A percentile compares a stretch with the other conserved stretches of the same genome.
phyloP scores from a whole-genome alignment of 2,329 filamentous ascomycete genomes.

The Ceratocystis eucalypticola region DNA sequence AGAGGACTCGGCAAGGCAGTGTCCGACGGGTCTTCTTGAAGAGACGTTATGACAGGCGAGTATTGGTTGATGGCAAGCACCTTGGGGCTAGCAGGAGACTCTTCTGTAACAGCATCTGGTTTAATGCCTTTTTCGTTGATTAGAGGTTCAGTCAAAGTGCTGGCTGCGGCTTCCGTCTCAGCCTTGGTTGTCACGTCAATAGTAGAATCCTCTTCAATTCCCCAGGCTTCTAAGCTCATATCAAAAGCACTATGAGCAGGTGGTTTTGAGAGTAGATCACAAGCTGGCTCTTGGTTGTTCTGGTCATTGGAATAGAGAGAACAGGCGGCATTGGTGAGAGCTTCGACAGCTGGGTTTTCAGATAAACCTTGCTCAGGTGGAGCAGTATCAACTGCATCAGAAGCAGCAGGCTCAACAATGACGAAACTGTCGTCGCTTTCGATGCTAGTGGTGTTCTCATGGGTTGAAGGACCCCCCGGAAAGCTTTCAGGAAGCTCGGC shows the following conservation, averaged over 20 bases:
- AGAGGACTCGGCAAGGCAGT: conserved; percentile 1
- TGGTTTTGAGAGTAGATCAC: background rate
- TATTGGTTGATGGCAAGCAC: background rate
- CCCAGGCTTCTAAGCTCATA: conserved; percentile 16
- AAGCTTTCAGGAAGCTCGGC: background rate
- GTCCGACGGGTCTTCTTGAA: background rate
- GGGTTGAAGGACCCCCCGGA: background rate
- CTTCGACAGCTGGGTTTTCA: background rate
- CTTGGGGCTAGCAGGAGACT: background rate
- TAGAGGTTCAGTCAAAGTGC: background rate
- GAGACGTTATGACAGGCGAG: background rate
- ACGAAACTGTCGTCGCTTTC: conserved; percentile 11
- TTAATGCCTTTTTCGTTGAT: background rate
- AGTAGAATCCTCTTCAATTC: conserved; percentile 14
- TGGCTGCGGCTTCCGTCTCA: background rate
- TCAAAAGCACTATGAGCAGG: conserved; percentile 5
- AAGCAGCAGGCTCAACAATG: background rate
- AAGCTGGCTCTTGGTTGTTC: background rate
- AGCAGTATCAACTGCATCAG: background rate
- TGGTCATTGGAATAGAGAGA: background rate
- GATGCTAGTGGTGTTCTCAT: background rate
- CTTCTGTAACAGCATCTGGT: background rate
- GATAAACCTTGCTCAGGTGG: background rate
- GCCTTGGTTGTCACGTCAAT: conserved; percentile 4
- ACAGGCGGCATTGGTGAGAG: background rate